Conservation (phyloP, 2,329 filamentous ascomycete species). For the Hortaea sp. region DNA sequence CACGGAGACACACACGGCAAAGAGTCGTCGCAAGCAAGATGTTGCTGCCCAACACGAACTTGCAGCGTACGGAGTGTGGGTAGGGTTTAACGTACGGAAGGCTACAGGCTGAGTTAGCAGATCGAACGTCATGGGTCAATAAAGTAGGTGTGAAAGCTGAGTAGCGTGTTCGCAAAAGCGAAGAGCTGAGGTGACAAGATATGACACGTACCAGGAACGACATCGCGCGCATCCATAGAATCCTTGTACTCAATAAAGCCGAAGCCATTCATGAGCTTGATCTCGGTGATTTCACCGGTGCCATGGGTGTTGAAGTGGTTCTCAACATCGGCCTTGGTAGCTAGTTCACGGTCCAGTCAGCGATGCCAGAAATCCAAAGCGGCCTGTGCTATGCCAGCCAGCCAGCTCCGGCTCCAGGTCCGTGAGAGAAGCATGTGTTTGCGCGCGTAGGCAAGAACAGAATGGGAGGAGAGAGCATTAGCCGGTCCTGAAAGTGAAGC, state of each 20-base stretch:
- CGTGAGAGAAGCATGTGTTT: conserved; percentile 4
- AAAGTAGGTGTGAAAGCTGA: conserved; percentile 2
- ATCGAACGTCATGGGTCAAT: background rate
- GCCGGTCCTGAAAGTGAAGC: conserved; percentile 13
- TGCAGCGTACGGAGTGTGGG: background rate
- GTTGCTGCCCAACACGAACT: conserved; percentile 4
- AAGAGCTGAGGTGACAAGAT: background rate
- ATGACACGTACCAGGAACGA: conserved; percentile 69
- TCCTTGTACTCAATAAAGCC: conserved; percentile 99
- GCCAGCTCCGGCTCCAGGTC: conserved; percentile 21
- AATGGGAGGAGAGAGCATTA: conserved; percentile 7
- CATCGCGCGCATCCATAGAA: conserved; percentile 93
- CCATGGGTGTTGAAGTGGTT: conserved; percentile 92
- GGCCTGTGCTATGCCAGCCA: conserved; percentile 4
- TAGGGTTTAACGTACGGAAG: conserved; percentile 45
- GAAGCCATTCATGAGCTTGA: conserved; percentile 99
- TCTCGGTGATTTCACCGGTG: conserved; percentile 93
- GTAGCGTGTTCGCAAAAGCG: background rate
- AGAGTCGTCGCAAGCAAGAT: background rate
- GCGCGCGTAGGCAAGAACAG: conserved; percentile 3
- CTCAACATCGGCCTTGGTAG: conserved; percentile 95
- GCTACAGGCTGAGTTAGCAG: conserved; percentile 31
- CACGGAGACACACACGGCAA: background rate
- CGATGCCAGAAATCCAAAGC: conserved; percentile 19
- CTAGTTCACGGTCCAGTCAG: conserved; percentile 49